Conservation (phyloP, 2,329 filamentous ascomycete genomes). For the Hypomyces perniciosus region DNA sequence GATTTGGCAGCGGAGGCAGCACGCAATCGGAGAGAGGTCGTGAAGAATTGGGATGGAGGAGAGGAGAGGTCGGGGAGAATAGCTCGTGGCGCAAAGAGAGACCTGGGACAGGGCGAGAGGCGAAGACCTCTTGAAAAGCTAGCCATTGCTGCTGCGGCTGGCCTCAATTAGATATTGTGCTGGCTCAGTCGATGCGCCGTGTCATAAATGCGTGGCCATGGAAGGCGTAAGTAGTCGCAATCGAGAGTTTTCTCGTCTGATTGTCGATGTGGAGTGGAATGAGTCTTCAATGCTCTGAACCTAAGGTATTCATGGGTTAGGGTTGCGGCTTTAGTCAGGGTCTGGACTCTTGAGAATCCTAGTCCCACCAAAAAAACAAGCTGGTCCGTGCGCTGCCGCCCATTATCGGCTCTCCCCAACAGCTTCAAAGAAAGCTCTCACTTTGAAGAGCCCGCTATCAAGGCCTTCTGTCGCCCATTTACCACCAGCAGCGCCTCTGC, state of each 20-base stretch:
- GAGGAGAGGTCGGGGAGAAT: conserved; percentile 18
- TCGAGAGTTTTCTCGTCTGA: too few species aligned
- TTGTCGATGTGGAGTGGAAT: too few species aligned
- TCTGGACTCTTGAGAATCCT: background rate
- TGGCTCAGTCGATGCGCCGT: background rate
- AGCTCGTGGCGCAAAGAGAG: conserved; percentile 16
- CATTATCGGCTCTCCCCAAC: conserved; percentile 28
- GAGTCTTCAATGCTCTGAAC: too few species aligned
- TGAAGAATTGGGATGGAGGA: conserved; percentile 23
- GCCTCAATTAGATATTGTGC: background rate
- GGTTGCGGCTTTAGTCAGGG: background rate
- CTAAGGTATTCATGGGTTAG: too few species aligned
- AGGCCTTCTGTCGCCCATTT: conserved; percentile 15
- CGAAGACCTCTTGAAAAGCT: conserved; percentile 26
- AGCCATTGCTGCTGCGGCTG: conserved; percentile 22
- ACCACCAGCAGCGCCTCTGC: conserved; percentile 18
- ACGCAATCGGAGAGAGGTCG: conserved; percentile 21
- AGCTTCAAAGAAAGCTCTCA: conserved; percentile 26
- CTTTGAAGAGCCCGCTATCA: conserved; percentile 10
- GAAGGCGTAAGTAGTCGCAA: background rate
- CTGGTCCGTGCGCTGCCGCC: conserved; percentile 23
- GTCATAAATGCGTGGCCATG: conserved; percentile 7
- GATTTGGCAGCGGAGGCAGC: conserved; percentile 17
- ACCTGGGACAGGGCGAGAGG: conserved; percentile 22
- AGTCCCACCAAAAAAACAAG: conserved; percentile 25